phyloP scores from a whole-genome alignment of 495 filamentous ascomycete species.

The Penicillium cinerascens region DNA sequence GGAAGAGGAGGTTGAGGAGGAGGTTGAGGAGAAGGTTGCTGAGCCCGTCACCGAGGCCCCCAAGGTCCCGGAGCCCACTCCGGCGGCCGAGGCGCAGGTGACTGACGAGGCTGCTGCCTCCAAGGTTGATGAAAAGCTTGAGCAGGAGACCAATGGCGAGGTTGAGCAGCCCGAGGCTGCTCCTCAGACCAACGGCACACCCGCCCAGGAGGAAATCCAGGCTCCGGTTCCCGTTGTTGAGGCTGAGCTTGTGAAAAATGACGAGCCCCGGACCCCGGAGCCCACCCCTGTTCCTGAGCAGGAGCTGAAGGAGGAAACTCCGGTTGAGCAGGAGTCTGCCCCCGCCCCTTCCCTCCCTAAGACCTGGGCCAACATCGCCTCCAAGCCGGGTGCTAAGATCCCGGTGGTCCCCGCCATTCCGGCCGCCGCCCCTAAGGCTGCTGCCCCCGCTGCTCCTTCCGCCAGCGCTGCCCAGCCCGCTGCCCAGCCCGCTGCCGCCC shows the following conservation, averaged over 20 bases:
- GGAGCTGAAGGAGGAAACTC: constrained; percentile 45
- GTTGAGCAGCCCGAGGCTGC: constrained; percentile 25
- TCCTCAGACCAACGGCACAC: constrained; percentile 44
- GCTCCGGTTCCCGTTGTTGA: constrained; percentile 39
- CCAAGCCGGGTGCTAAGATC: constrained; percentile 35
- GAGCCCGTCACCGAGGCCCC: constrained; percentile 39
- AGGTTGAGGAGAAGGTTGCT: constrained; percentile 54
- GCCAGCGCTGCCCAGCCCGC: constrained; percentile 32
- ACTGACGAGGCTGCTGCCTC: constrained; percentile 35
- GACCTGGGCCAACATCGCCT: constrained; percentile 87
- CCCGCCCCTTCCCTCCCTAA: constrained; percentile 57
- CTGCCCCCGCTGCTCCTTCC: constrained; percentile 33
- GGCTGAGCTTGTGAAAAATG: constrained; percentile 46
- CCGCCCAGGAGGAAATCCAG: constrained; percentile 24
- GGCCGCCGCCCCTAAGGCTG: constrained; percentile 36
- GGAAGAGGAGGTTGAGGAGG: constrained; percentile 61
- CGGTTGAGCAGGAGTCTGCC: constrained; percentile 49
- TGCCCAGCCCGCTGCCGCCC: constrained; percentile 30
- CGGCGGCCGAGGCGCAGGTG: constrained; percentile 31
- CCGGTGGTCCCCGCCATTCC: constrained; percentile 35
- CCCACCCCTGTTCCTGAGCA: constrained; percentile 39
- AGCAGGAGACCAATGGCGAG: constrained; percentile 38
- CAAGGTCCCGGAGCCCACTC: constrained; percentile 19
- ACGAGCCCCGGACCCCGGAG: constrained; percentile 52
- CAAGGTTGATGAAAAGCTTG: constrained; percentile 59